Conservation (phyloP, 805 yeast species). For the Pichia gijzeniarum region DNA sequence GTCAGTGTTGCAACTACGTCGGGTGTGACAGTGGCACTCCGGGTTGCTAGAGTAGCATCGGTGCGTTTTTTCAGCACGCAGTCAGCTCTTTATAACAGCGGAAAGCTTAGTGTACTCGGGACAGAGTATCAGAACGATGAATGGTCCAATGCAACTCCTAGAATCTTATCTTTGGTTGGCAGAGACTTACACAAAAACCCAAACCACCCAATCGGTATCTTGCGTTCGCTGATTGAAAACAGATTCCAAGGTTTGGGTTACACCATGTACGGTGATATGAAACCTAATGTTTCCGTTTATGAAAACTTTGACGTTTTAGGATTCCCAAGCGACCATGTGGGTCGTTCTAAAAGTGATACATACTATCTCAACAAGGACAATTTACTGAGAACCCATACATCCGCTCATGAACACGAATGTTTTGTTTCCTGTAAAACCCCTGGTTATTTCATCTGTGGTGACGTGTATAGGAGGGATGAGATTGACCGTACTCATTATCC, state of each 20-base stretch:
- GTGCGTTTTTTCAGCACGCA: neutral
- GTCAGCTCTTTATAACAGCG: neutral
- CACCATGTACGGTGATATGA: constrained; percentile 72
- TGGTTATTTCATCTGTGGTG: constrained; percentile 91
- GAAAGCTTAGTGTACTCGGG: constrained; percentile 37
- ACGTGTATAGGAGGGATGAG: constrained; percentile 92
- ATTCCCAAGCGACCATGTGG: constrained; percentile 88
- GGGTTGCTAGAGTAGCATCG: neutral
- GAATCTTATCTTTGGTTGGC: constrained; percentile 60
- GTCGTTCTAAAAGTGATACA: constrained; percentile 87
- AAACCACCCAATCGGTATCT: constrained; percentile 85
- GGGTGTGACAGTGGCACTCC: too few species aligned
- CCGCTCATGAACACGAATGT: constrained; percentile 92
- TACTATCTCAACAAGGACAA: constrained; percentile 74
- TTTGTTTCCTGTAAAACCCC: constrained; percentile 61
- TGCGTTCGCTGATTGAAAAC: constrained; percentile 64
- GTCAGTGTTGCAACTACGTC: too few species aligned
- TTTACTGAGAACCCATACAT: constrained; percentile 86
- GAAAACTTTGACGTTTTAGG: constrained; percentile 92
- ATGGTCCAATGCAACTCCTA: constrained; percentile 80
- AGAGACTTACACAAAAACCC: constrained; percentile 68
- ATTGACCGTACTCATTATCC: constrained; percentile 96
- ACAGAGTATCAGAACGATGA: constrained; percentile 54
- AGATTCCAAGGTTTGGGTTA: constrained; percentile 62
- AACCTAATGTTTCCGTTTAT: constrained; percentile 73